A percentile compares a stretch with the other conserved stretches of the same genome.
phyloP scores from a whole-genome alignment of 2,329 filamentous ascomycete genomes.

The Xylaria sp. region DNA sequence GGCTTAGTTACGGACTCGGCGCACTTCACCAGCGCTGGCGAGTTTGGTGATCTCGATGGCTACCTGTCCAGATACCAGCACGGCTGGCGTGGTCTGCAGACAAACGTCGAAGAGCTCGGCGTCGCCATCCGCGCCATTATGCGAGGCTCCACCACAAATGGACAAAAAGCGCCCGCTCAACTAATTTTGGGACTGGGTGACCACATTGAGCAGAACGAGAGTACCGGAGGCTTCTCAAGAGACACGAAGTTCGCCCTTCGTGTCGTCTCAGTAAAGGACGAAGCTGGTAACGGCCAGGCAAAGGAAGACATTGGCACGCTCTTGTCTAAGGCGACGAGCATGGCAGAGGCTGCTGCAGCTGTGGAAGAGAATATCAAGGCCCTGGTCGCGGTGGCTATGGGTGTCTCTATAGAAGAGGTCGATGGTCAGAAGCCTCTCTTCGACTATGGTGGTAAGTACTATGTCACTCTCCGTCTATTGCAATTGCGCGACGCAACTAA shows the following conservation, averaged over 20 bases:
- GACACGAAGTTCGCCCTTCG: conserved; percentile 13
- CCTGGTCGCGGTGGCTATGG: conserved; percentile 5
- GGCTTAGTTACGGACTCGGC: conserved; percentile 11
- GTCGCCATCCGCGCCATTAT: conserved; percentile 7
- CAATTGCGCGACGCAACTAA: background rate
- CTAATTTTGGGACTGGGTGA: conserved; percentile 5
- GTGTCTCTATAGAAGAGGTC: conserved; percentile 3
- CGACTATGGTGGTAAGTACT: conserved; percentile 15
- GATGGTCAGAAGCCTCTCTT: conserved; percentile 8
- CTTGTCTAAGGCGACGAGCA: background rate
- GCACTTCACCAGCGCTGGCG: conserved; percentile 6
- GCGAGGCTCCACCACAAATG: conserved; percentile 6
- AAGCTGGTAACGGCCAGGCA: background rate
- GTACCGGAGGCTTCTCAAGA: conserved; percentile 1
- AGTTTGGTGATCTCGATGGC: conserved; percentile 2
- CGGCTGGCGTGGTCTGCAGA: background rate
- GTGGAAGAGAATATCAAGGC: conserved; percentile 10
- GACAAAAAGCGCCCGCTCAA: background rate
- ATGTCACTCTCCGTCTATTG: background rate
- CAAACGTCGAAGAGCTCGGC: conserved; percentile 12
- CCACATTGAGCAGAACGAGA: conserved; percentile 6
- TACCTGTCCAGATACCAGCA: conserved; percentile 11
- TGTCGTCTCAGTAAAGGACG: background rate
- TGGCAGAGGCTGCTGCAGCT: conserved; percentile 8
- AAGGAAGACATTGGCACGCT: background rate